phyloP scores from a whole-genome alignment of 2,329 filamentous ascomycete species.

The Monosporascus sp. region DNA sequence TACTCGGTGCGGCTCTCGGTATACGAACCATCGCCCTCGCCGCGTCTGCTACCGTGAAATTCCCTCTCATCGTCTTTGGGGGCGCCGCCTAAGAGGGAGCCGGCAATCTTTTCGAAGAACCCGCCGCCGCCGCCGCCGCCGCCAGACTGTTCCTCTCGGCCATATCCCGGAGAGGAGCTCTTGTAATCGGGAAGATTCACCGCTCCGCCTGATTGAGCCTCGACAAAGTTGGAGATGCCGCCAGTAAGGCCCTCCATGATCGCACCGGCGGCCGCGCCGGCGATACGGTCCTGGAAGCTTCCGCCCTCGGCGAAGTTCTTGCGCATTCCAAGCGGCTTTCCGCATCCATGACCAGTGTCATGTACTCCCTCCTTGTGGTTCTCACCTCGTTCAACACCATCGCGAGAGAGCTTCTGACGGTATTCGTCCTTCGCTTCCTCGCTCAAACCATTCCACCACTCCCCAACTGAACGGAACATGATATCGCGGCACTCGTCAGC shows the following conservation, averaged over 20 bases:
- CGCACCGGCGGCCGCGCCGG: conserved; percentile 48
- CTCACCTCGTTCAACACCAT: conserved; percentile 68
- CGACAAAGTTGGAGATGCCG: conserved; percentile 41
- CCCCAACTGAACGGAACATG: conserved; percentile 75
- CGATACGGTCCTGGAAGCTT: conserved; percentile 51
- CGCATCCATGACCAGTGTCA: conserved; percentile 80
- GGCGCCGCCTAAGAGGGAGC: conserved; percentile 59
- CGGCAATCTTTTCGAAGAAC: conserved; percentile 64
- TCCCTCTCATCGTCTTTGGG: conserved; percentile 52
- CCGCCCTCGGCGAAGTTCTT: conserved; percentile 52
- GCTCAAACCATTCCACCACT: conserved; percentile 73
- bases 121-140: conserved; percentile 63
- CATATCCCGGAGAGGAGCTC: background rate
- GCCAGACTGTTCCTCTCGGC: conserved; percentile 44
- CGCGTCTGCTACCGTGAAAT: conserved; percentile 45
- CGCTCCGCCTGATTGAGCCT: conserved; percentile 38
- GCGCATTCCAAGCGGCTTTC: conserved; percentile 71
- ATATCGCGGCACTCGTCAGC: conserved; percentile 64
- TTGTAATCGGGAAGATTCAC: conserved; percentile 14
- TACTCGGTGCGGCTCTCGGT: conserved; percentile 58
- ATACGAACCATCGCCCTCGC: conserved; percentile 56
- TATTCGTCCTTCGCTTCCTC: conserved; percentile 61
- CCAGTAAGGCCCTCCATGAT: conserved; percentile 55
- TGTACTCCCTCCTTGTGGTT: conserved; percentile 86
- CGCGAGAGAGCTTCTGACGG: conserved; percentile 68